A percentile compares a stretch with the other conserved stretches of the same genome.
Evolutionary conservation across 345 rosid species (phyloP).

Genomic region (Psidium friedrichsthalianum): DNA sequence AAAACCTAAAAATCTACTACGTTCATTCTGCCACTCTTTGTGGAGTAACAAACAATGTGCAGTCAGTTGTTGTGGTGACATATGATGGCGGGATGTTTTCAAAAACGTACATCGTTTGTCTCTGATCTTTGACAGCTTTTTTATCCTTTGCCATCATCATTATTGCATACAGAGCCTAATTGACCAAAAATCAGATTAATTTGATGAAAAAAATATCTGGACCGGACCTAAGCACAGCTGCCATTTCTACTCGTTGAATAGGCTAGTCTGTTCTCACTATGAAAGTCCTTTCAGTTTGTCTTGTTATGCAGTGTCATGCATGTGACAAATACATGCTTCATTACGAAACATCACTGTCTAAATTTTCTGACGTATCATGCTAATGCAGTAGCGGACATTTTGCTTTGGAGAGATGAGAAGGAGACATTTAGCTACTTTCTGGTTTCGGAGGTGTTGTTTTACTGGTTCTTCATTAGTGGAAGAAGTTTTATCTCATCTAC

Average conservation of each 20-base stretch:
- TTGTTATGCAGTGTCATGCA: not conserved
- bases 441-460: constrained; percentile 35
- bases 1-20: not conserved
- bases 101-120: not conserved
- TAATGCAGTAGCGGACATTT: constrained; percentile 67
- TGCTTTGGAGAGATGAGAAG: constrained; percentile 94
- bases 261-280: not conserved
- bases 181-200: not conserved
- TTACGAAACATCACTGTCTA: not conserved
- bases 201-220: not conserved
- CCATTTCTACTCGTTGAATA: not conserved
- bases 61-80: not conserved
- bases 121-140: not conserved
- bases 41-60: not conserved
- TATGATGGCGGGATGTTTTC: not conserved
- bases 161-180: not conserved
- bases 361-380: not conserved
- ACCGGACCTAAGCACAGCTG: not conserved
- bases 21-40: not conserved
- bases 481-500: constrained; percentile 61
- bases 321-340: not conserved
- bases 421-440: constrained; percentile 56
- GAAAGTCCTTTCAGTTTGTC: not conserved
- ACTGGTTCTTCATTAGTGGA: constrained; percentile 75
- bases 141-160: not conserved